Conservation (phyloP, 495 filamentous ascomycete species). For the Xylaria sp. region DNA sequence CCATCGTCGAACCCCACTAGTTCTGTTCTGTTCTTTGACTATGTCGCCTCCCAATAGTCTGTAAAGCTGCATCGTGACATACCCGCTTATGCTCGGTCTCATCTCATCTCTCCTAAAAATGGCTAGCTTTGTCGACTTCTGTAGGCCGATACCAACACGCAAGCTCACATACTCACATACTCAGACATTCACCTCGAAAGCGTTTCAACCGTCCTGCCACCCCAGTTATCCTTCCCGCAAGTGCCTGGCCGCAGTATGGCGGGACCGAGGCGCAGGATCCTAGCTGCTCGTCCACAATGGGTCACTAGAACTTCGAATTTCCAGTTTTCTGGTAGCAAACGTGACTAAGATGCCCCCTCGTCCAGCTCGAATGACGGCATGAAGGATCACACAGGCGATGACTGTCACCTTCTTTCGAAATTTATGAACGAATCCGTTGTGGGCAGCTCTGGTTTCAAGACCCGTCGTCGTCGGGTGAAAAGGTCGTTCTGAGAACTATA, state of each 20-base stretch:
- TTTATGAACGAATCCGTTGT: conserved; percentile 20
- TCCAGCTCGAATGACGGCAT: conserved; percentile 13
- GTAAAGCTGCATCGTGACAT: not conserved
- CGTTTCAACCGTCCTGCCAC: conserved; percentile 3
- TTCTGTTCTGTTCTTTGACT: not conserved
- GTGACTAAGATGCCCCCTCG: conserved; percentile 11
- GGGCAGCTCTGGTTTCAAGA: not conserved
- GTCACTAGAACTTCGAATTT: conserved; percentile 21
- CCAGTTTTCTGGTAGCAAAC: conserved; percentile 2
- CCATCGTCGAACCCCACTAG: not conserved
- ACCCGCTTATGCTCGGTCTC: not conserved
- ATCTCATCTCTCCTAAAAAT: not conserved
- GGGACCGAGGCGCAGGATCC: conserved; percentile 35
- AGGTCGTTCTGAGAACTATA: conserved; percentile 16
- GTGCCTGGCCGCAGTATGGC: conserved; percentile 30
- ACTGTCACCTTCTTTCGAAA: conserved; percentile 25
- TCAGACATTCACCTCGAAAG: not conserved
- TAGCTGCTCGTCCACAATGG: conserved; percentile 30
- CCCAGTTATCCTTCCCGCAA: conserved; percentile 8
- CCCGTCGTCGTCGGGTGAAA: not conserved
- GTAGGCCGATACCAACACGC: not conserved
- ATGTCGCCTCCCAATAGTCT: not conserved
- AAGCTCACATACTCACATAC: no score
- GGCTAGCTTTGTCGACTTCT: not conserved
- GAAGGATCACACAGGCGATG: conserved; percentile 19